Evolutionary conservation across 768 basidiomycete species (phyloP).

Genomic region (Termitomyces sp.): DNA sequence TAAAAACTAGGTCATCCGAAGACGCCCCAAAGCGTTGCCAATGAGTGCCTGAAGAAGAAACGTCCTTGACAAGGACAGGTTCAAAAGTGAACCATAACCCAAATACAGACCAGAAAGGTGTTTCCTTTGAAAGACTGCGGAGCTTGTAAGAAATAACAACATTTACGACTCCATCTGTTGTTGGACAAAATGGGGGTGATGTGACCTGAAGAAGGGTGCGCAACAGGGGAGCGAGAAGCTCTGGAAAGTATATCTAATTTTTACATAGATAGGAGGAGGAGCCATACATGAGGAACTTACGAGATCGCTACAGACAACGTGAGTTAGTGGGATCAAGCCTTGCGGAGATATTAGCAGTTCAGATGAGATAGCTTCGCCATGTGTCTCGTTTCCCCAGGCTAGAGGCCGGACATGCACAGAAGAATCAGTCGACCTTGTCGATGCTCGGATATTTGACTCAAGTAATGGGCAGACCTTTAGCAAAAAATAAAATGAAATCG

Average conservation of each 20-base stretch:
- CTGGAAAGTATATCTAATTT: constrained; percentile 78
- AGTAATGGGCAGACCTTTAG: constrained; percentile 45
- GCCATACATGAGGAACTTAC: constrained; percentile 38
- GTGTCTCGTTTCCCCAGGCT: constrained; percentile 60
- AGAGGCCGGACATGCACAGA: constrained; percentile 52
- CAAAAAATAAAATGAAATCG: not conserved
- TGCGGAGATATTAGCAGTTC: constrained; percentile 27
- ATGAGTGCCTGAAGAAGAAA: constrained; percentile 2
- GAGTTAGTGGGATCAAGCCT: constrained; percentile 36
- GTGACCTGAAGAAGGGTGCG: constrained; percentile 73
- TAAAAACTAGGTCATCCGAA: constrained; percentile 45
- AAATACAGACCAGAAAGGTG: constrained; percentile 76
- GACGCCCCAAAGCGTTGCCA: constrained; percentile 43
- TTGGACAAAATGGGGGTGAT: constrained; percentile 37
- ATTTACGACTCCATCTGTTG: constrained; percentile 19
- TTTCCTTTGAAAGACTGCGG: constrained; percentile 69
- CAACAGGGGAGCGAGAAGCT: constrained; percentile 73
- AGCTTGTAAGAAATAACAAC: constrained; percentile 76
- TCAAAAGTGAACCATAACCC: constrained; percentile 72
- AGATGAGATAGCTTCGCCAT: constrained; percentile 36
- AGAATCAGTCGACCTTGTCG: constrained; percentile 6
- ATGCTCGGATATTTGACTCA: constrained; percentile 30
- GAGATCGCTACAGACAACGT: constrained; percentile 82
- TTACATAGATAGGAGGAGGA: constrained; percentile 4
- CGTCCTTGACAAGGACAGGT: constrained; percentile 44